Evolutionary conservation across 805 yeast species (phyloP), one percentile per base, ranked within the genome.

Genomic region (Candida dajiaensis): DNA sequence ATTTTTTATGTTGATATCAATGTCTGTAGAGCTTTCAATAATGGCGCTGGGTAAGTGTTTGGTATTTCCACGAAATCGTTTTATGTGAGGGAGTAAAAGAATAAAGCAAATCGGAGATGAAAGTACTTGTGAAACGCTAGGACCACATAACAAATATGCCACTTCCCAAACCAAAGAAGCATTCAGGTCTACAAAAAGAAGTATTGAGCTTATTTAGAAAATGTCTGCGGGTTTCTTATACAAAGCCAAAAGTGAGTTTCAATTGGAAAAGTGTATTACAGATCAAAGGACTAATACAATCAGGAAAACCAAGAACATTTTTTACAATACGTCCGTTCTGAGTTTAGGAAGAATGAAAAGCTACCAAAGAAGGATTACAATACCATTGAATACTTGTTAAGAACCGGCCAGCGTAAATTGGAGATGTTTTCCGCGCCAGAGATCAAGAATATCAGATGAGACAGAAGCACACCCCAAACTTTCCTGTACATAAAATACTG

Each of bases 371-470:
- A 86, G 55, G 95, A 88, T 53, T 90, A 90, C 62, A 73, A 83
- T 39, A 85, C 96, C 1, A 80, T 90, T 39, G 98, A 90, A 62
- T 89, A 90, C 65, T 70, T 92, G 35, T 64, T 90, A 37, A 71
- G 98, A 48, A 73, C 76, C 3, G 98, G 98, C 4, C 72, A 76
- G 50, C 80, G 82, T 58, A 72, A 85, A 57, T 71, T 76, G 42
- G 95, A 89, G 51, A 77, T 82, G 78, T 85, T 81, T 54, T 77
- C 83, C 54, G 76, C 80, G 51, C 80, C 86, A 1, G 80, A 76
- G 44, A 81, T 90, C 29, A 84, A 83, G 51, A 85, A 88, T 56
- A 83, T 88, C 29, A 52, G 47, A 40, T 57, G 44, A 56, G 18
- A 25, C 8, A 5, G 8, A 22, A 8, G 8, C 10, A n/a, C n/a